phyloP scores from a whole-genome alignment of 108 stramenopile genomes.

The Skeletonema menzelii region DNA sequence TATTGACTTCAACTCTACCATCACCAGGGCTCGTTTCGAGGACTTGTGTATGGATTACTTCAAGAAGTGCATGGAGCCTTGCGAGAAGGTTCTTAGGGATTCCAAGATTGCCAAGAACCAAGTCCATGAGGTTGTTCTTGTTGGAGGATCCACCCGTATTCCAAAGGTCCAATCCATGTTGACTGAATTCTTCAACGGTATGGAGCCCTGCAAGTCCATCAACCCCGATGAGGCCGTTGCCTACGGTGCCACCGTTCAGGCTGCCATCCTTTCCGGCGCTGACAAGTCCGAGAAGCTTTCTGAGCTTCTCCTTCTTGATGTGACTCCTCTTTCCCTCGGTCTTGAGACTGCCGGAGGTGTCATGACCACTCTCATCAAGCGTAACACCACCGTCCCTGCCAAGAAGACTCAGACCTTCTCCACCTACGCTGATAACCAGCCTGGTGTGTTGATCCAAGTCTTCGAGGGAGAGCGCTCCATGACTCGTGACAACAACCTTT shows the following conservation, averaged over 20 bases:
- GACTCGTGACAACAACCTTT: slow-evolving; percentile 99
- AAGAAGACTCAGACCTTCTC: slow-evolving; percentile 99
- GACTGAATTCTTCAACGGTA: slow-evolving; percentile 98
- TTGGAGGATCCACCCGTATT: slow-evolving; percentile 98
- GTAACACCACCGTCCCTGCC: slow-evolving; percentile 94
- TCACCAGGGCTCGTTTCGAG: slow-evolving; percentile 97
- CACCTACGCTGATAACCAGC: slow-evolving; percentile 99
- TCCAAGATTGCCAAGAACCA: slow-evolving; percentile 95
- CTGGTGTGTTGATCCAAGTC: slow-evolving; percentile 98
- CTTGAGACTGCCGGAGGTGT: slow-evolving; percentile 97
- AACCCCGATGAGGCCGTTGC: slow-evolving; percentile 98
- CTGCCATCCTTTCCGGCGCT: slow-evolving; percentile 91
- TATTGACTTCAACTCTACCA: slow-evolving; percentile 98
- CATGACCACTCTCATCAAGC: slow-evolving; percentile 95
- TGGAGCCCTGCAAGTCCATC: slow-evolving; percentile 98
- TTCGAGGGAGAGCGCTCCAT: slow-evolving; percentile 99
- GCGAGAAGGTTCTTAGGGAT: slow-evolving; percentile 97
- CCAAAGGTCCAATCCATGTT: slow-evolving; percentile 96
- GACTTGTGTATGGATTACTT: slow-evolving; percentile 93
- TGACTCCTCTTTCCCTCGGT: slow-evolving; percentile 97
- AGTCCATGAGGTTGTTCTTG: slow-evolving; percentile 96
- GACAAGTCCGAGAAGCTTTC: slow-evolving; percentile 97
- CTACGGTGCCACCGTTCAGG: slow-evolving; percentile 95
- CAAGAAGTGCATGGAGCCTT: slow-evolving; percentile 96
- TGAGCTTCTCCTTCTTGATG: slow-evolving; percentile 95